A percentile compares a stretch with the other conserved stretches of the same genome.
These are phyloP conservation scores for Datura wrightii DNA, from an alignment of 257 asterid species.

Conservation along the genomic window DNA sequence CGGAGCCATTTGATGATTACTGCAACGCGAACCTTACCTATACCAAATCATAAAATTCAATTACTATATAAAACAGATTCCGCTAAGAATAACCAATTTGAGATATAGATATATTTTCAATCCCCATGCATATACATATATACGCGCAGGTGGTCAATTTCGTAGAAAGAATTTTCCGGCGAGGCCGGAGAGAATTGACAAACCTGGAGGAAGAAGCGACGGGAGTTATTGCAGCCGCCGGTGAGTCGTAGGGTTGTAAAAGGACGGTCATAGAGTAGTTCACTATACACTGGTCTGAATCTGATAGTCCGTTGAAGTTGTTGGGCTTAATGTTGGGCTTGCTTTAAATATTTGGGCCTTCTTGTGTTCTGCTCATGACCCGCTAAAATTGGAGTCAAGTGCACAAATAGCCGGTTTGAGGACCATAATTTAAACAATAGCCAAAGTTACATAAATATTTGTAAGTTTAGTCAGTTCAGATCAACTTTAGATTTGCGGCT, in stretches of 20 bases:
- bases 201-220: neutral
- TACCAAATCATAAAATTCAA: neutral
- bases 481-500: too few relatives aligned
- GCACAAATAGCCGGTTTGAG: too few relatives aligned
- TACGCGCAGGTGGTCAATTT: too few relatives aligned
- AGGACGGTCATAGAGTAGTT: neutral
- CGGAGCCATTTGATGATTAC: neutral
- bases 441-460: neutral
- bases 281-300: too few relatives aligned
- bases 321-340: neutral
- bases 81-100: neutral
- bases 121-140: neutral
- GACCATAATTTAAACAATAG: neutral
- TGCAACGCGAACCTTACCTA: neutral
- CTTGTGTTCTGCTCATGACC: neutral
- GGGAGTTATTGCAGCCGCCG: neutral
- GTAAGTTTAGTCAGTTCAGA: neutral
- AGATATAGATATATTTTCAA: too few relatives aligned
- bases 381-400: too few relatives aligned
- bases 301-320: too few relatives aligned
- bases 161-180: neutral
- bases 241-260: neutral
- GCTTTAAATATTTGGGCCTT: neutral
- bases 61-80: too few relatives aligned
- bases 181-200: neutral